Percentiles rank a stretch among this genome's conserved stretches.
These are phyloP conservation scores for Cyberlindnera lachancei DNA, from an alignment of 805 yeast genomes.

Conservation along the genomic window DNA sequence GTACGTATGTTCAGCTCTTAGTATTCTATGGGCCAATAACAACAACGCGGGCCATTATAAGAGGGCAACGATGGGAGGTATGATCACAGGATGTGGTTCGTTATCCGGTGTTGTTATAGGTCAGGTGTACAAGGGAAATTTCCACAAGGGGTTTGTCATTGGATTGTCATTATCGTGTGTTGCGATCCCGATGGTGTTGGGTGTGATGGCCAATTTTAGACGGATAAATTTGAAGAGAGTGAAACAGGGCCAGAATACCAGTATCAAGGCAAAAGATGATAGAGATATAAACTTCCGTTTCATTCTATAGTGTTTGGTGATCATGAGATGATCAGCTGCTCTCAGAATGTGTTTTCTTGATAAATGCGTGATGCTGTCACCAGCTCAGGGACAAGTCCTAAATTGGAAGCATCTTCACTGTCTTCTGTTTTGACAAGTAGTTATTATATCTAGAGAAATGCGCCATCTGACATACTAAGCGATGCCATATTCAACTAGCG, in stretches of 20 bases:
- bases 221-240: slow-evolving; percentile 13
- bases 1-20: slow-evolving; percentile 31
- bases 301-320: background rate
- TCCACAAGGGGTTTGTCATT: slow-evolving; percentile 26
- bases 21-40: slow-evolving; percentile 34
- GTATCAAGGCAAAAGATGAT: slow-evolving; percentile 15
- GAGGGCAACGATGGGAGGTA: slow-evolving; percentile 32
- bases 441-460: too few species aligned
- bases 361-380: too few species aligned
- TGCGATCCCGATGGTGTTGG: slow-evolving; percentile 15
- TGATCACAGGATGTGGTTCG: slow-evolving; percentile 29
- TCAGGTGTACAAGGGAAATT: slow-evolving; percentile 28
- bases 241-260: slow-evolving; percentile 9
- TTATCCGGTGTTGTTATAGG: slow-evolving; percentile 32
- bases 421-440: too few species aligned
- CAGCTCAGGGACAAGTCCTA: too few species aligned
- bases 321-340: too few species aligned
- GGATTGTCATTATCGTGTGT: slow-evolving; percentile 16
- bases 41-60: slow-evolving; percentile 33
- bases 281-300: slow-evolving; percentile 14
- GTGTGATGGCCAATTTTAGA: slow-evolving; percentile 14
- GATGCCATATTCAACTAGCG: too few species aligned
- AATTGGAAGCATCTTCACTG: too few species aligned
- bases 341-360: background rate
- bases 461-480: too few species aligned